Evolutionary conservation across 2,329 filamentous ascomycete genomes (phyloP).

Genomic region (Colletotrichum somersetense): DNA sequence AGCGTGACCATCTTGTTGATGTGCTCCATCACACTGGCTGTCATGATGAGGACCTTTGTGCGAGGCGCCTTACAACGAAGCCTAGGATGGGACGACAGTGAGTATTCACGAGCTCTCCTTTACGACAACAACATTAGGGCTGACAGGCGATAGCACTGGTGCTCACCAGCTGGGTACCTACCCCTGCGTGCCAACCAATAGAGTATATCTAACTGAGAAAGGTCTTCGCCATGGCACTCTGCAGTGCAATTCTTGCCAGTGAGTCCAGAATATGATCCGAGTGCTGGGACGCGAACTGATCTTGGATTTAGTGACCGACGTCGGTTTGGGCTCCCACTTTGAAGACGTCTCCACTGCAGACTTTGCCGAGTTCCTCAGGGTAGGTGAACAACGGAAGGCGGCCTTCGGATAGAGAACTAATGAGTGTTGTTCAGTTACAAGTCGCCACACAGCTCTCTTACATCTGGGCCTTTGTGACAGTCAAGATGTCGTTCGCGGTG

Average conservation of each 20-base stretch:
- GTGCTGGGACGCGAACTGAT: not conserved
- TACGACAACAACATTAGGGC: not conserved
- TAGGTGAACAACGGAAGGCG: not conserved
- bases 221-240: conserved; percentile 40
- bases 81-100: conserved; percentile 42
- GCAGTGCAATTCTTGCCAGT: conserved; percentile 40
- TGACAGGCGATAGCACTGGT: conserved; percentile 36
- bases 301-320: conserved; percentile 31
- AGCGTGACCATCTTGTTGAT: conserved; percentile 39
- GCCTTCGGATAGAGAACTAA: not conserved
- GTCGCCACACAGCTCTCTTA: conserved; percentile 41
- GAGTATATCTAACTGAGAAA: conserved; percentile 6
- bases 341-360: conserved; percentile 32
- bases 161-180: conserved; percentile 37
- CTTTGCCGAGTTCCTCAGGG: conserved; percentile 36
- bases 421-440: conserved; percentile 26
- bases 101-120: conserved; percentile 8
- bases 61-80: conserved; percentile 32
- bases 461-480: conserved; percentile 42
- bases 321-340: conserved; percentile 41
- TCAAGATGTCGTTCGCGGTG: conserved; percentile 41
- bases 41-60: conserved; percentile 37
- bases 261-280: not conserved
- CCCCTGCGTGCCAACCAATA: too few species aligned
- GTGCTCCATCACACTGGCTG: conserved; percentile 34